Conservation (phyloP, 2,329 filamentous ascomycete species). For the Neonectria hederae region DNA sequence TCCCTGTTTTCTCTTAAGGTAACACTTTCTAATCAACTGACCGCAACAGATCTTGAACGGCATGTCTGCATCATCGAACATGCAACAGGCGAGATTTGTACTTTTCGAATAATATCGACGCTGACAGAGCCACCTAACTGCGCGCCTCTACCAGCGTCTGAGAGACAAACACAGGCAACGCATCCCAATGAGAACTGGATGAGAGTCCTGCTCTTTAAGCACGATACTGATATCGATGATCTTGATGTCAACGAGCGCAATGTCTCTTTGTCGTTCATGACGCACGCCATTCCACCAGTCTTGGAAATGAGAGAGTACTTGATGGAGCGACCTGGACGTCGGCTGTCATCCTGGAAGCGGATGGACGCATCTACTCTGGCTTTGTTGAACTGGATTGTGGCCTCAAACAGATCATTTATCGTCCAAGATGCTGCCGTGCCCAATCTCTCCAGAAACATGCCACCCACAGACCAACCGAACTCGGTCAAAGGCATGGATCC, state of each 20-base stretch:
- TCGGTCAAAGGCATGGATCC: slow-evolving; percentile 69
- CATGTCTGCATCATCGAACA: slow-evolving; percentile 33
- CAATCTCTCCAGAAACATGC: neutral
- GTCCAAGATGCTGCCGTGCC: slow-evolving; percentile 70
- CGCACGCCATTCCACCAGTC: slow-evolving; percentile 71
- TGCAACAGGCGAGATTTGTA: neutral
- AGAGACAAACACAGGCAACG: slow-evolving; percentile 8
- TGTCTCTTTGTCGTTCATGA: slow-evolving; percentile 53
- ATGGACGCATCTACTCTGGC: slow-evolving; percentile 73
- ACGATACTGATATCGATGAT: slow-evolving; percentile 38
- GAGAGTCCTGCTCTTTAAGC: slow-evolving; percentile 37
- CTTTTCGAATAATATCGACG: slow-evolving; percentile 29
- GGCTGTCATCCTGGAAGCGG: slow-evolving; percentile 57
- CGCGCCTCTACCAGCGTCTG: neutral
- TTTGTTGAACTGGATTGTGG: slow-evolving; percentile 86
- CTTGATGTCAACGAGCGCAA: slow-evolving; percentile 22
- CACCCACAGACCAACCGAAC: slow-evolving; percentile 50
- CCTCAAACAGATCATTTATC: slow-evolving; percentile 89
- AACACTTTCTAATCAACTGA: neutral
- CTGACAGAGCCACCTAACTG: slow-evolving; percentile 1
- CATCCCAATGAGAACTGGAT: slow-evolving; percentile 21
- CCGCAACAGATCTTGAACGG: slow-evolving; percentile 25
- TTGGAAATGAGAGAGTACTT: slow-evolving; percentile 64
- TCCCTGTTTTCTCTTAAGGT: neutral
- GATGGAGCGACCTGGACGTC: slow-evolving; percentile 47